Base-by-base conservation (phyloP, 208 protist genomes). In the Vickermania spadyakhi region DNA sequence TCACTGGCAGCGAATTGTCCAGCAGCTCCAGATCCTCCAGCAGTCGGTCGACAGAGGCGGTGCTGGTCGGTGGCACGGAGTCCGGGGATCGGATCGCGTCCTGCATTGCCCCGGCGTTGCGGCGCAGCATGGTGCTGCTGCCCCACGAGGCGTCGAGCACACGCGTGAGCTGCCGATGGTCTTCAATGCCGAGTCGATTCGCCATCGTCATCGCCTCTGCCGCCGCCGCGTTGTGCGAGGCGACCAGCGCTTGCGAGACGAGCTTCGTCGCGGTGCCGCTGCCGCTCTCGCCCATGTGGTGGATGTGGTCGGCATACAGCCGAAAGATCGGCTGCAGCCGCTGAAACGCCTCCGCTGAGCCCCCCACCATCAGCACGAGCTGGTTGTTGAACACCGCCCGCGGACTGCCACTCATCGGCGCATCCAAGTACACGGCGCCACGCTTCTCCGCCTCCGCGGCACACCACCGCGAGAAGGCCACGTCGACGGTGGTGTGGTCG, bases 401-500 rank as follows among this genome's bases (percentile, higher is more conserved):
- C 7, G 89, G 84, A 52, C 76, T 90, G 58, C 89, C 89, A 56
- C 77, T 89, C 76, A 93, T 88, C 3, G 89, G 86, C 1, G 84
- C 86, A 52, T 96, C 89, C 27, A 96, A 73, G 58, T 85, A 96
- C 49, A 71, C 73, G n/a, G 81, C 84, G 14, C 82, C 86, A 27
- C 84, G 81, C 18, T 64, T 50, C 64, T 61, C 72, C 52, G 84
- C 84, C 58, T 78, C 75, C 25, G 56, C 66, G 14, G 75, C 84
- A 49, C 80, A 90, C 71, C 90, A 75, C 13, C 79, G 71, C 31
- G 84, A 79, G 2, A 85, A 73, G 55, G 76, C 75, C 22, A 86
- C 70, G 62, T 92, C 89, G 4, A 90, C 80, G 11, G 89, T 93
- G 11, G 84, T 92, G 83, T 96, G 89, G 67, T 93, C 81, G 13